Conservation (phyloP, 805 yeast species). For the Yarrowia osloensis region DNA sequence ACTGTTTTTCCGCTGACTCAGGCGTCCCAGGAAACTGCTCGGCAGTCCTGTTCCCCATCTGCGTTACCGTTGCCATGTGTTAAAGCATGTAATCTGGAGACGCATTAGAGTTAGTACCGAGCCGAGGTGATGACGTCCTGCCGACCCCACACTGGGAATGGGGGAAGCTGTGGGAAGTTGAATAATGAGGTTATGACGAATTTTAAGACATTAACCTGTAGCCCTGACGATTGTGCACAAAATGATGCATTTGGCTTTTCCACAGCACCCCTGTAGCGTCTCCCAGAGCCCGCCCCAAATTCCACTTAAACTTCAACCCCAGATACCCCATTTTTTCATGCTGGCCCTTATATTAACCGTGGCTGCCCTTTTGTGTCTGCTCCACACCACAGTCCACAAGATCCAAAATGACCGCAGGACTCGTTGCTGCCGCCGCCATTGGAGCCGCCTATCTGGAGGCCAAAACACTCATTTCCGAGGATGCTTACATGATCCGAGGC, state of each 20-base stretch:
- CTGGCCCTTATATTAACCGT: conserved; percentile 3
- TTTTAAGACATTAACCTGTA: too few relatives aligned
- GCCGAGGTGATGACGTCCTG: conserved; percentile 24
- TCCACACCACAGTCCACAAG: too few relatives aligned
- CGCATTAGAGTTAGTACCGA: conserved; percentile 16
- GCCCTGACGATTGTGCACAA: too few relatives aligned
- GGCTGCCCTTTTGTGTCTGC: neutral
- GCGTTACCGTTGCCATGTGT: conserved; percentile 21
- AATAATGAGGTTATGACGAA: too few relatives aligned
- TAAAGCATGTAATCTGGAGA: conserved; percentile 15
- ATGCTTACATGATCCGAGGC: conserved; percentile 52
- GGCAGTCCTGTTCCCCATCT: neutral
- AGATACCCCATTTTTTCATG: conserved; percentile 28
- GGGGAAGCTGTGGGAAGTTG: too few relatives aligned
- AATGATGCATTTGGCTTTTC: too few relatives aligned
- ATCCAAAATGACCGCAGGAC: conserved; percentile 24
- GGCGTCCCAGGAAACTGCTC: too few relatives aligned
- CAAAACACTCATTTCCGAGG: conserved; percentile 53
- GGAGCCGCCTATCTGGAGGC: conserved; percentile 52
- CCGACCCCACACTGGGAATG: conserved; percentile 16
- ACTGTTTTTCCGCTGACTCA: too few relatives aligned
- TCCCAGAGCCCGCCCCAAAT: too few relatives aligned
- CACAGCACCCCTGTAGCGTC: too few relatives aligned
- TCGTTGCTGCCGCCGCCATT: conserved; percentile 35
- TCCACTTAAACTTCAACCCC: neutral